Evolutionary conservation across 2,329 filamentous ascomycete genomes (phyloP).

Genomic region (Diaporthe amygdali): DNA sequence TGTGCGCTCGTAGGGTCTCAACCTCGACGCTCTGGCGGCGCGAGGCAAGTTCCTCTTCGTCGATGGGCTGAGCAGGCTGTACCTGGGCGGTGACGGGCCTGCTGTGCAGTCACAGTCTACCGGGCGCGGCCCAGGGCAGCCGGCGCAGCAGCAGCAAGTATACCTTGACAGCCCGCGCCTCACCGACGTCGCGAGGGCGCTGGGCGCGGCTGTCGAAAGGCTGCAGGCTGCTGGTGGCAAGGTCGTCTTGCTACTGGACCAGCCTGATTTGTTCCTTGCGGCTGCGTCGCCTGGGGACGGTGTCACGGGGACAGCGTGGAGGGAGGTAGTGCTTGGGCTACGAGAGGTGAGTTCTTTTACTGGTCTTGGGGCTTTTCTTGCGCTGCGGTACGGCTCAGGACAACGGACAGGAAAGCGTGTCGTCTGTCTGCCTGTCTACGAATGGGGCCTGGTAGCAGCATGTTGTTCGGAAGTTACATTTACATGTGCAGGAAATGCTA

Average conservation of each 20-base stretch:
- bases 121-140: neutral
- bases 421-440: neutral
- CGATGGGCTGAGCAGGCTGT: conserved; percentile 73
- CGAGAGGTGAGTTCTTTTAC: conserved; percentile 61
- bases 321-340: conserved; percentile 61
- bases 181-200: conserved; percentile 42
- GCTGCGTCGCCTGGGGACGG: conserved; percentile 52
- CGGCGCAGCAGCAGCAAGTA: conserved; percentile 25
- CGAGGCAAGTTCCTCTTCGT: conserved; percentile 73
- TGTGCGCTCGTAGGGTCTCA: conserved; percentile 61
- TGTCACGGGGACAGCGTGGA: conserved; percentile 51
- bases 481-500: neutral
- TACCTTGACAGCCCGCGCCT: conserved; percentile 38
- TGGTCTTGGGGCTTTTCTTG: neutral
- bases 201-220: conserved; percentile 46
- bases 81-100: conserved; percentile 33
- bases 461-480: neutral
- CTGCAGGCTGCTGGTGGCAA: conserved; percentile 29
- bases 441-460: neutral
- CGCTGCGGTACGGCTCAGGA: neutral
- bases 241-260: conserved; percentile 69
- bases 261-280: conserved; percentile 69
- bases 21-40: conserved; percentile 65
- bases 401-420: neutral
- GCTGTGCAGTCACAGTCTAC: conserved; percentile 25